These are phyloP conservation scores for Ogataea angusta DNA, from an alignment of 805 yeast genomes.

Conservation along the genomic window DNA sequence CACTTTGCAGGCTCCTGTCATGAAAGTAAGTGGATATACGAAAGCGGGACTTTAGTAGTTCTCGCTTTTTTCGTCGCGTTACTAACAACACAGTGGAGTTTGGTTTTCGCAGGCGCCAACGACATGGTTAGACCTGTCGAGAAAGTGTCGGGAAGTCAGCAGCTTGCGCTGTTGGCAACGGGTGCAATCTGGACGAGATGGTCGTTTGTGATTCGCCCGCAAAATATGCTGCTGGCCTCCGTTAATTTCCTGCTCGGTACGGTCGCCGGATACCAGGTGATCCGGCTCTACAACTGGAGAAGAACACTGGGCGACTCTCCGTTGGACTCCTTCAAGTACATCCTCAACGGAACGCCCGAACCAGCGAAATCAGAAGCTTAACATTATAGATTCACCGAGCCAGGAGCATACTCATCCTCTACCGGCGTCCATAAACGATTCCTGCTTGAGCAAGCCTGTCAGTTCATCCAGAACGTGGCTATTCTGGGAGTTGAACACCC, in stretches of 20 bases:
- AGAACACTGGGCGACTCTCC: conserved; percentile 57
- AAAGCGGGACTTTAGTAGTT: background rate
- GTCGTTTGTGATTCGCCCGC: conserved; percentile 91
- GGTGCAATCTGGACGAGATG: conserved; percentile 98
- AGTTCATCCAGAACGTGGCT: conserved; percentile 25
- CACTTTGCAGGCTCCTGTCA: conserved; percentile 49
- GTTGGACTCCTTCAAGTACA: conserved; percentile 53
- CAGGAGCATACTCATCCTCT: background rate
- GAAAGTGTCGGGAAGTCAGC: conserved; percentile 85
- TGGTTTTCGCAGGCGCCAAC: conserved; percentile 87
- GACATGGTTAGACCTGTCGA: conserved; percentile 92
- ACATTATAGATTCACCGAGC: background rate
- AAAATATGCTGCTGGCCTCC: conserved; percentile 80
- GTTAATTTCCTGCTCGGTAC: conserved; percentile 91
- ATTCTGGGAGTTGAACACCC: conserved; percentile 36
- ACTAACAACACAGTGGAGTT: conserved; percentile 59
- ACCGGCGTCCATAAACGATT: conserved; percentile 18
- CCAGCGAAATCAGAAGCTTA: conserved; percentile 4
- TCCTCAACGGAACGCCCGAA: conserved; percentile 44
- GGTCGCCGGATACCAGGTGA: conserved; percentile 83
- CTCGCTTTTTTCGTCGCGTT: conserved; percentile 3
- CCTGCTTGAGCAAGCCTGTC: conserved; percentile 27
- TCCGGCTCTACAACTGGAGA: conserved; percentile 70
- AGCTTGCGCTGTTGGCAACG: conserved; percentile 80
- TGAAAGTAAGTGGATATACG: conserved; percentile 38